These are phyloP conservation scores for Ganoderma lucidum DNA, from an alignment of 1,284 basidiomycete genomes.

Conservation along the genomic window DNA sequence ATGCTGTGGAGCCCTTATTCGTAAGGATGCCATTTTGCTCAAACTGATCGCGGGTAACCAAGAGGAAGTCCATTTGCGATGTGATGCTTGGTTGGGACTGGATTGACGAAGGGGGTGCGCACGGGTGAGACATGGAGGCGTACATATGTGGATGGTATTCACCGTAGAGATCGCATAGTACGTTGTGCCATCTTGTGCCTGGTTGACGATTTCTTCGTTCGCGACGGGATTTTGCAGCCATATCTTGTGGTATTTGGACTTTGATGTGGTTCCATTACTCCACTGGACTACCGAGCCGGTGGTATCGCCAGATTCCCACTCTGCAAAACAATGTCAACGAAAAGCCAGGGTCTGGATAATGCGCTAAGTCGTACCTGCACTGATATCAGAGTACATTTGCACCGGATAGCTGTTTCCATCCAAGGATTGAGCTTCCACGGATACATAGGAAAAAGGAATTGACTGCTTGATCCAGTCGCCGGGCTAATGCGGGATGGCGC, in stretches of 20 bases:
- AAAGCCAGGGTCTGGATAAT: not conserved
- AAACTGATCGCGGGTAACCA: too few species aligned
- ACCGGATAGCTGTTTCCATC: conserved; percentile 43
- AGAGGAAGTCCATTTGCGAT: too few species aligned
- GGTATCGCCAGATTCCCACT: conserved; percentile 36
- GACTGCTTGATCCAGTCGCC: conserved; percentile 44
- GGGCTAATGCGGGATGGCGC: conserved; percentile 29
- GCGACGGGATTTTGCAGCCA: conserved; percentile 27
- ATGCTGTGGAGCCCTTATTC: conserved; percentile 19
- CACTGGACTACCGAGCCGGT: too few species aligned
- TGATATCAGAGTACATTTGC: conserved; percentile 41
- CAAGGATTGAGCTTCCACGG: conserved; percentile 39
- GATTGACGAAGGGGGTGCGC: too few species aligned
- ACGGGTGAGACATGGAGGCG: too few species aligned
- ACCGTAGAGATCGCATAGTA: conserved; percentile 35
- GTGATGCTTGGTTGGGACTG: too few species aligned
- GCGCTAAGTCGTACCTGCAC: too few species aligned
- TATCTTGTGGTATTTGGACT: conserved; percentile 30
- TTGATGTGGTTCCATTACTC: conserved; percentile 21
- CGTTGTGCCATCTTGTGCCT: conserved; percentile 35
- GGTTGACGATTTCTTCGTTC: conserved; percentile 27
- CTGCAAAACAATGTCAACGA: conserved; percentile 8
- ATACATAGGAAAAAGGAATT: conserved; percentile 44
- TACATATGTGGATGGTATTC: conserved; percentile 1
- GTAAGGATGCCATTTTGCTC: too few species aligned